Conservation (phyloP, 2,329 filamentous ascomycete species). For the Coleophoma eucalyptorum region DNA sequence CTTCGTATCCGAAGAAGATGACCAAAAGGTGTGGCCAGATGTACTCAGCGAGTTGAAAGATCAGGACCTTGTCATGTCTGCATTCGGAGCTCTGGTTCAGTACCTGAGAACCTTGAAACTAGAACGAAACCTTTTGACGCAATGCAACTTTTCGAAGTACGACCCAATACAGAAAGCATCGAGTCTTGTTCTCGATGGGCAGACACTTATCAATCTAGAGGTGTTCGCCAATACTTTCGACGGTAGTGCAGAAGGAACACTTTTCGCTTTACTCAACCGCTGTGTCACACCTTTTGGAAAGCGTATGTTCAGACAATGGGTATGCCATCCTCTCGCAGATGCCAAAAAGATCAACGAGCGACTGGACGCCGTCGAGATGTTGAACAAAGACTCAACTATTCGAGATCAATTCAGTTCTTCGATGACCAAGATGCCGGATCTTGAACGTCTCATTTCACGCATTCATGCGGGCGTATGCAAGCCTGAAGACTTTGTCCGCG, state of each 20-base stretch:
- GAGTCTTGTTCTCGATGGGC: conserved; percentile 88
- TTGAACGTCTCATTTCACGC: conserved; percentile 90
- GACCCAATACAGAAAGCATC: conserved; percentile 86
- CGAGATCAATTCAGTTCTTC: conserved; percentile 87
- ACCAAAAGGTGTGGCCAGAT: conserved; percentile 69
- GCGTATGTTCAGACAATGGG: conserved; percentile 92
- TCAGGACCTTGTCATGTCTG: conserved; percentile 84
- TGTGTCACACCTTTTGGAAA: conserved; percentile 98
- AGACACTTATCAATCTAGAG: conserved; percentile 97
- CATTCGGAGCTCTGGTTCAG: conserved; percentile 82
- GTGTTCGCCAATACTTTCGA: conserved; percentile 92
- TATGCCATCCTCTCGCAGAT: conserved; percentile 91
- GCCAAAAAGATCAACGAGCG: conserved; percentile 86
- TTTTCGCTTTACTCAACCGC: conserved; percentile 87
- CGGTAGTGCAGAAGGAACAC: conserved; percentile 76
- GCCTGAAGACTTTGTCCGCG: conserved; percentile 86
- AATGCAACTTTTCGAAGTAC: conserved; percentile 89
- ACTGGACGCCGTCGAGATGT: conserved; percentile 86
- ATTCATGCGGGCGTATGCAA: conserved; percentile 91
- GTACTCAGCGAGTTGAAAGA: conserved; percentile 67
- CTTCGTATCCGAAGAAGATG: conserved; percentile 57
- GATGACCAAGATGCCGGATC: conserved; percentile 85
- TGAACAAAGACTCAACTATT: conserved; percentile 77
- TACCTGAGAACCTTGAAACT: conserved; percentile 87
- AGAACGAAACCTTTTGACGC: conserved; percentile 79